These are phyloP conservation scores for Puccinia coronata DNA, from an alignment of 1,284 basidiomycete species.

Conservation along the genomic window DNA sequence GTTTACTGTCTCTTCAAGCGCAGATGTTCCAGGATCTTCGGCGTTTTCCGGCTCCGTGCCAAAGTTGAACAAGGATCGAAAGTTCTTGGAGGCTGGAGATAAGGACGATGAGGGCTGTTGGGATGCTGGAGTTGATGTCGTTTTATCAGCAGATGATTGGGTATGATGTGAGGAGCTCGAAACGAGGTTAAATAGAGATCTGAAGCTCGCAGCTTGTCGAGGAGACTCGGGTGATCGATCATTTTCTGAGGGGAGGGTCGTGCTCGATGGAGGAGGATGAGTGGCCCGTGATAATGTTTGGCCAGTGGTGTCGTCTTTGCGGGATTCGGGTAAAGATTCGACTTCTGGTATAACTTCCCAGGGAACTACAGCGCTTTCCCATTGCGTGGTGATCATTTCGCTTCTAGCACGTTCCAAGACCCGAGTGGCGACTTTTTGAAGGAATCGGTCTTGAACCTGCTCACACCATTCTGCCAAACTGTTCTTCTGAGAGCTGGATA, in stretches of 20 bases:
- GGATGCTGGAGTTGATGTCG: not conserved
- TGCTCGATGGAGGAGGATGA: not conserved
- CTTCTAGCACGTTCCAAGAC: slow-evolving; percentile 36
- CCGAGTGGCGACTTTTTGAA: slow-evolving; percentile 23
- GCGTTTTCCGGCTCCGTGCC: slow-evolving; percentile 8
- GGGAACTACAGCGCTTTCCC: slow-evolving; percentile 33
- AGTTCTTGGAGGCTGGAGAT: slow-evolving; percentile 17
- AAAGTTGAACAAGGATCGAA: slow-evolving; percentile 46
- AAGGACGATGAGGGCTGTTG: not conserved
- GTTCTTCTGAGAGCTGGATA: slow-evolving; percentile 11
- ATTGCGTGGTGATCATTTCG: slow-evolving; percentile 43
- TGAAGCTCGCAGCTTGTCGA: slow-evolving; percentile 24
- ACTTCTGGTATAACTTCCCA: slow-evolving; percentile 31
- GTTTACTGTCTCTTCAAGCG: no score
- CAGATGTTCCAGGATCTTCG: slow-evolving; percentile 2
- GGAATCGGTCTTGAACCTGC: slow-evolving; percentile 37
- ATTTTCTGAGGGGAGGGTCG: not conserved
- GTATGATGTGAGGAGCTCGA: not conserved
- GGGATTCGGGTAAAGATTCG: not conserved
- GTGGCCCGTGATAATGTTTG: not conserved
- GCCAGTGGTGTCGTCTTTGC: not conserved
- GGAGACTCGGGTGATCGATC: slow-evolving; percentile 2
- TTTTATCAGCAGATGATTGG: not conserved
- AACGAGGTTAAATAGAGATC: slow-evolving; percentile 40
- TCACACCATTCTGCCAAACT: slow-evolving; percentile 36